Base-by-base conservation (phyloP, 2,329 filamentous ascomycete species). In the Penicillium aurantiogriseum region DNA sequence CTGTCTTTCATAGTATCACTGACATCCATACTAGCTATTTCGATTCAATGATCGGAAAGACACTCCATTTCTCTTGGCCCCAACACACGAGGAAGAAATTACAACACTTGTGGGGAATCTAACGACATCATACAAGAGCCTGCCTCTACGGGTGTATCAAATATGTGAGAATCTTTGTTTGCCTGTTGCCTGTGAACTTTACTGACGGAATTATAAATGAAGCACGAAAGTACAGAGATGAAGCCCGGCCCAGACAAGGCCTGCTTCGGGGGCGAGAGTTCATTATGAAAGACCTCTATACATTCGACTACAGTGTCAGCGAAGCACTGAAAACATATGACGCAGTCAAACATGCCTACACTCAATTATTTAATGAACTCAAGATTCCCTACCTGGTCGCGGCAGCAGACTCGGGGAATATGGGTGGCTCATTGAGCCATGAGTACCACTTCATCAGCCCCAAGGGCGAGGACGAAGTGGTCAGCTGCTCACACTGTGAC, bases 231-330 rank as follows among this genome's bases (percentile, higher is more conserved):
- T 99, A 97, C 70, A 86, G 94, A 48, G 94, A 99, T 76, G 94
- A 99, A 75, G 84, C 88, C 56, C 84, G 94, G 27, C 94, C 94
- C 21, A 85, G 94, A 33, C 90, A 96, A 66, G 94, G 94, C 13
- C 80, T 99, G 2, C 80, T 99, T 9, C 87, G 94, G 10, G 89
- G 91, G 0, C 87, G 92, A 60, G 94, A 99, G 69, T 99, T 99
- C 68, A 77, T 91, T 65, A 99, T 99, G 94, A 99, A 99, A 75
- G 94, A 99, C 73, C 83, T 99, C 1, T 99, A 99, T 73, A 97
- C 92, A 0, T 99, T 99, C 69, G 94, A 99, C 69, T 77, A 82
- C 36, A 88, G 82, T 4, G 72, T 80, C 0, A 76, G 83, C 27
- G 78, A 84, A n/a, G 93, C 93, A 1, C 78, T 92, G n/a, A 76